Percentiles rank a stretch among this genome's conserved stretches.
Evolutionary conservation across 441 rosid genomes (phyloP).

Genomic region (Bruguiera hainesii): DNA sequence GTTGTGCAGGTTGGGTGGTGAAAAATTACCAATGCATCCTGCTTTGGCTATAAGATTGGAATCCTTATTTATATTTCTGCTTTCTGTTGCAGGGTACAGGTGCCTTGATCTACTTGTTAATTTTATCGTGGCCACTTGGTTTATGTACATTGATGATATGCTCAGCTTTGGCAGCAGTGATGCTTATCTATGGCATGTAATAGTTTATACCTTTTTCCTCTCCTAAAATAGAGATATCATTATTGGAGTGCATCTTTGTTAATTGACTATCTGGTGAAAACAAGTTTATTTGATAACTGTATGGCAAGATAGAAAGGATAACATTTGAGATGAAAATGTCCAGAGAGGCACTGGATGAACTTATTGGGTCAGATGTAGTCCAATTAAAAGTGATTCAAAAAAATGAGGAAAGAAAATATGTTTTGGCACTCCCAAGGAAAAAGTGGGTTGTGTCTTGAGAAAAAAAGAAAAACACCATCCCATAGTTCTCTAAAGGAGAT

Average conservation of each 20-base stretch:
- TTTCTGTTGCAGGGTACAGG: constrained; percentile 68
- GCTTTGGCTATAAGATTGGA: constrained; percentile 13
- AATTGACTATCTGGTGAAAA: constrained; percentile 7
- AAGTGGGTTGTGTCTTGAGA: not conserved
- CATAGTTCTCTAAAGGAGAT: constrained; percentile 3
- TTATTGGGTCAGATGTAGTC: constrained; percentile 10
- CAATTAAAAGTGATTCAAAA: constrained; percentile 9
- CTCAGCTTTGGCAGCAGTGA: constrained; percentile 63
- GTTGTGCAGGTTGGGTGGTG: constrained; percentile 70
- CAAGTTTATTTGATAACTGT: not conserved
- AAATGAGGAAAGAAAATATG: not conserved
- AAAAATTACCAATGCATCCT: constrained; percentile 8
- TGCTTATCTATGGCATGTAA: constrained; percentile 84
- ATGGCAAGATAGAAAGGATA: constrained; percentile 6
- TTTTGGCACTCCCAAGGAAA: not conserved
- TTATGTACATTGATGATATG: constrained; percentile 72
- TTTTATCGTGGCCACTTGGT: constrained; percentile 87
- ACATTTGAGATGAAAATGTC: not conserved
- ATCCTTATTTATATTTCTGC: constrained; percentile 23
- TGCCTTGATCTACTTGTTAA: constrained; percentile 74
- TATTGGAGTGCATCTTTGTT: constrained; percentile 11
- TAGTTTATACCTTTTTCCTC: constrained; percentile 26
- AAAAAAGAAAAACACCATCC: not conserved
- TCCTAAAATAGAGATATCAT: not conserved
- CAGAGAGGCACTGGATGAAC: not conserved